Evolutionary conservation across 2,329 filamentous ascomycete species (phyloP), one percentile per base, ranked within the genome.

Genomic region (Hymenoscyphus linearis): DNA sequence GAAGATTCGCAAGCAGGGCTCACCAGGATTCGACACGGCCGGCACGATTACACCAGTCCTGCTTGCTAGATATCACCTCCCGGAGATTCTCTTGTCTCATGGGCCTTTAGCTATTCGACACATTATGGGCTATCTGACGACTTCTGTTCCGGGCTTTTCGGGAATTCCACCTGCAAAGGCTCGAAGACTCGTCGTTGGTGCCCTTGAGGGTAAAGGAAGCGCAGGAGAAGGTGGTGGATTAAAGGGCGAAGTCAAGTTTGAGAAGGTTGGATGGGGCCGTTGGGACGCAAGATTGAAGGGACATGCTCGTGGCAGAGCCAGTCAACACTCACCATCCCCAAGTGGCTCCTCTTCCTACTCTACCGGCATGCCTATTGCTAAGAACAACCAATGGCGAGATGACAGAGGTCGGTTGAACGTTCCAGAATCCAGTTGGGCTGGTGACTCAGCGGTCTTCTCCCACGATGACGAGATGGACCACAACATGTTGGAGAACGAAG

Each of bases 261-360:
- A 96, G 75, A 98, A 98, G 80, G 91, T 97, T 62, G 93, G 93
- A 72, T 98, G 93, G 93, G 95, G 95, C 62, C 86, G 92, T 67
- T 99, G 93, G 93, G 90, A 96, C 75, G 95, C 93, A 64, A 86
- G 86, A 72, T 82, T 85, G 73, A 85, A 85, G 69, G 90, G 87
- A 59, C 78, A 82, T 52, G 69, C 78, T 64, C 78, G 80, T 65
- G 73, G 67, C 63, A 68, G 69, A 61, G 61, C 64, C 62, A 64
- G 73, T 68, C 71, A 78, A 74, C 72, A 75, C 68, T 70, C 73
- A 67, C 73, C 79, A 74, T 73, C 78, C 69, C 74, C 72, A 73
- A 75, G 70, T 74, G 74, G 67, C 70, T 73, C 73, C 60, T 74
- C 75, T 35, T 76, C 76, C 27, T 79, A 79, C 68, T 75, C 69